These are phyloP conservation scores for Emiliania huxleyi DNA, from an alignment of 78 protist genomes.

Conservation along the genomic window DNA sequence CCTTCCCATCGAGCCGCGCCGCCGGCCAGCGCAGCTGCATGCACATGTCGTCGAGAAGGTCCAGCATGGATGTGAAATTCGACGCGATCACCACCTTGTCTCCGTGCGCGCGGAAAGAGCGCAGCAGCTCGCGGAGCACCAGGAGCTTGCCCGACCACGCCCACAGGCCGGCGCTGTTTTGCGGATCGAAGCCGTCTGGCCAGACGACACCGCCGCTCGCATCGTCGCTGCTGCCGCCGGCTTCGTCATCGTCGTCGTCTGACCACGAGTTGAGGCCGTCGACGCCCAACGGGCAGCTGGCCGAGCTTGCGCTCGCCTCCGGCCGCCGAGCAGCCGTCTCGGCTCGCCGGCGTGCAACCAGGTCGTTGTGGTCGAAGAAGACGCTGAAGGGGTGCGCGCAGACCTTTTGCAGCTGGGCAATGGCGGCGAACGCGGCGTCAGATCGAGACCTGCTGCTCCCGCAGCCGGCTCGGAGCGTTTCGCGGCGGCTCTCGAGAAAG, in stretches of 20 bases:
- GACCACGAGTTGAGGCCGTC: neutral
- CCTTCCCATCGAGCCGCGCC: constrained; percentile 69
- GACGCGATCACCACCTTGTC: neutral
- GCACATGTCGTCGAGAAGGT: neutral
- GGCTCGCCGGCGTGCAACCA: neutral
- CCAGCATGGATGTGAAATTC: neutral
- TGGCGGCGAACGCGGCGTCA: neutral
- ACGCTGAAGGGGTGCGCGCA: neutral
- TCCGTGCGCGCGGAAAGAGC: neutral
- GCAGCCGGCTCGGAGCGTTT: neutral
- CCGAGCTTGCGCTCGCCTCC: too few species aligned
- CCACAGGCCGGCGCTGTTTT: neutral
- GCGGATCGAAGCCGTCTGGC: neutral
- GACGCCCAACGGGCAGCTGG: too few species aligned
- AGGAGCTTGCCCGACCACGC: constrained; percentile 75
- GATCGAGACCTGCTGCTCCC: too few species aligned
- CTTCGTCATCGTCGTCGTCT: neutral
- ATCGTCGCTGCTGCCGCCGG: too few species aligned
- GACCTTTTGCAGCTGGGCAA: neutral
- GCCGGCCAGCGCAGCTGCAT: neutral
- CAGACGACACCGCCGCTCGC: neutral
- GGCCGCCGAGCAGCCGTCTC: too few species aligned
- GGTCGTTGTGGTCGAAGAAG: neutral
- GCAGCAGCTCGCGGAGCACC: constrained; percentile 79
- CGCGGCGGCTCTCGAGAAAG: neutral